These are phyloP conservation scores for Hyaloperonospora arabidopsidis DNA, from an alignment of 352 stramenopile species.

Conservation along the genomic window DNA sequence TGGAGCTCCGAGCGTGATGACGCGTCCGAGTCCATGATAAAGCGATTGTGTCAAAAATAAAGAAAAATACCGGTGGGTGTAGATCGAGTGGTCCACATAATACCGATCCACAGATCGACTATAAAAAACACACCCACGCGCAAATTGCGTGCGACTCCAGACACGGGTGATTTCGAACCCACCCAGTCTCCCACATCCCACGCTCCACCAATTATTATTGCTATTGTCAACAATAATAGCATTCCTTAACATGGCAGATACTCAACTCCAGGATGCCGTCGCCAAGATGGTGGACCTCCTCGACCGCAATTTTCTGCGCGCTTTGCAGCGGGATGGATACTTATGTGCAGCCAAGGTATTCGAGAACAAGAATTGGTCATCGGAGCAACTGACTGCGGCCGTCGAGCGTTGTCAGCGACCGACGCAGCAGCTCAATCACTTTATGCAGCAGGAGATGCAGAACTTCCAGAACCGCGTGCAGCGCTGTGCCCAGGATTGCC, in stretches of 20 bases:
- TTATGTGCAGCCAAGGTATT: conserved; percentile 84
- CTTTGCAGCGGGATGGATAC: conserved; percentile 76
- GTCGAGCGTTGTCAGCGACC: conserved; percentile 83
- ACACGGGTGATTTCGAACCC: no score
- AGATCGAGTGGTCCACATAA: no score
- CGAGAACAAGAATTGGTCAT: conserved; percentile 72
- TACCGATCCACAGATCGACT: no score
- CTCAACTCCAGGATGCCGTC: conserved; percentile 77
- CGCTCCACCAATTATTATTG: no score
- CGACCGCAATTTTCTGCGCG: conserved; percentile 63
- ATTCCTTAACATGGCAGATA: conserved; percentile 41
- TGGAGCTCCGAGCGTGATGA: conserved; percentile 34
- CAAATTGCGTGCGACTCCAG: no score
- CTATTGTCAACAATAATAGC: no score
- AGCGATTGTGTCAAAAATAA: background rate
- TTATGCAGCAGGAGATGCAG: conserved; percentile 79
- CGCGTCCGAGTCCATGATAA: conserved; percentile 18
- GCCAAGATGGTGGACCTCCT: conserved; percentile 79
- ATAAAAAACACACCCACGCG: no score
- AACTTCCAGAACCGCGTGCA: conserved; percentile 82
- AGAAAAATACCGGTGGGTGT: no score
- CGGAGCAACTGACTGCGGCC: conserved; percentile 72
- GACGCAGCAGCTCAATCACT: conserved; percentile 77
- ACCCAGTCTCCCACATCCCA: no score
- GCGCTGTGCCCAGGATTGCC: conserved; percentile 80